Conservation (phyloP, 192 early-diverging fungal genomes). For the Dimargaris verticillata region DNA sequence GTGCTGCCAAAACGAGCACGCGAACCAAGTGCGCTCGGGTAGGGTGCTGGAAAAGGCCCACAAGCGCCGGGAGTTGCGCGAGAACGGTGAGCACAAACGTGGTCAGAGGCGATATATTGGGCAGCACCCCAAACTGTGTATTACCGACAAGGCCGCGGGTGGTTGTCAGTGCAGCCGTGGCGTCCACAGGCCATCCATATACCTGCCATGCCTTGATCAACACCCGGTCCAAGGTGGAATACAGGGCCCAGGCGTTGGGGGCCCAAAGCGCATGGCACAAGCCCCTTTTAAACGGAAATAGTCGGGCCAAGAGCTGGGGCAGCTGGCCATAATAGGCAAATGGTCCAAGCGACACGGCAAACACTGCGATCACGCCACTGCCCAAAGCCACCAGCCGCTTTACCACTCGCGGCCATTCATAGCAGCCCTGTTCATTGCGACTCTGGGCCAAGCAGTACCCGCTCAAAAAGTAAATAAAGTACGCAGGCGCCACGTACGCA, state of each 20-base stretch:
- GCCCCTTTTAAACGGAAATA: constrained; percentile 96
- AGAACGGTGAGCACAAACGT: constrained; percentile 61
- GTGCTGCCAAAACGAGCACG: constrained; percentile 57
- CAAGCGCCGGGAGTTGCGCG: constrained; percentile 33
- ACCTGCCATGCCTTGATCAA: constrained; percentile 16
- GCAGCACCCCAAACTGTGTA: constrained; percentile 63
- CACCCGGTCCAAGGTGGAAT: constrained; percentile 60
- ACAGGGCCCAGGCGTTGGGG: constrained; percentile 93
- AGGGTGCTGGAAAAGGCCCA: constrained; percentile 20
- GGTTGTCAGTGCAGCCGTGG: constrained; percentile 25
- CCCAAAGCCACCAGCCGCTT: constrained; percentile 48
- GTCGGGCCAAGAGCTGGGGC: constrained; percentile 54
- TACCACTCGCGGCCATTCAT: neutral
- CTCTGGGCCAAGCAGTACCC: constrained; percentile 46
- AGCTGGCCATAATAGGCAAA: constrained; percentile 55
- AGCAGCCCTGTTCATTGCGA: no score
- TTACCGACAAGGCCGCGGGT: constrained; percentile 89
- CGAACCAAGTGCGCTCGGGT: constrained; percentile 45
- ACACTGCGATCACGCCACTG: constrained; percentile 39
- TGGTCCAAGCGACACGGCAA: constrained; percentile 68
- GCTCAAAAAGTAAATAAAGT: constrained; percentile 75
- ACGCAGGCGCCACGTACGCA: constrained; percentile 77
- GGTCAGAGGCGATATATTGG: constrained; percentile 43
- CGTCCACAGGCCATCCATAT: neutral
- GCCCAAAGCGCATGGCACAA: constrained; percentile 95